phyloP scores from a whole-genome alignment of 2,329 filamentous ascomycete genomes.

The Sclerotiophoma versabilis region DNA sequence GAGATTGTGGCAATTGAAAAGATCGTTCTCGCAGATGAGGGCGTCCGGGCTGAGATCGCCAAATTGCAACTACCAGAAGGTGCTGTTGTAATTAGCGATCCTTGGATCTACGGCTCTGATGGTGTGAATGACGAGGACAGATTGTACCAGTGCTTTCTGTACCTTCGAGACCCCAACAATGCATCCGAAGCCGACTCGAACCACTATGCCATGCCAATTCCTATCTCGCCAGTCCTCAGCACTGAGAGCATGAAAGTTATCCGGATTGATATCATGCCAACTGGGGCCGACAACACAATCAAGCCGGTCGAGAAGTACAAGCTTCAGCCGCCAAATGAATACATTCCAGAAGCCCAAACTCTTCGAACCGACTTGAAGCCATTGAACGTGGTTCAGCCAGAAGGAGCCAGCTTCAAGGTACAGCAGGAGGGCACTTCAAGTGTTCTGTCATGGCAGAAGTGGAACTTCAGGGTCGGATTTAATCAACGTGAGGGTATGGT shows the following conservation, averaged over 20 bases:
- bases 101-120: constrained; percentile 73
- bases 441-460: constrained; percentile 71
- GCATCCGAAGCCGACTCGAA: constrained; percentile 68
- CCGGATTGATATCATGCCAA: constrained; percentile 73
- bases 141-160: constrained; percentile 70
- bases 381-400: constrained; percentile 68
- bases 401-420: constrained; percentile 68
- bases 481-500: constrained; percentile 74
- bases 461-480: constrained; percentile 73
- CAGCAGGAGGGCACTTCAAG: constrained; percentile 61
- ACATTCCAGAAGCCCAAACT: constrained; percentile 68
- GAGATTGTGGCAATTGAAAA: constrained; percentile 67
- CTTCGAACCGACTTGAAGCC: constrained; percentile 69
- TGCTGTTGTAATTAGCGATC: constrained; percentile 64
- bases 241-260: constrained; percentile 68
- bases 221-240: constrained; percentile 73
- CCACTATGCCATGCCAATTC: constrained; percentile 72
- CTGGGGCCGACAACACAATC: constrained; percentile 67
- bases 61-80: constrained; percentile 66
- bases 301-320: constrained; percentile 65
- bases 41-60: constrained; percentile 64
- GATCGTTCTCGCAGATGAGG: constrained; percentile 62
- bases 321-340: constrained; percentile 68
- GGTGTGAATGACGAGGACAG: constrained; percentile 57
- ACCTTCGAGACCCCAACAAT: constrained; percentile 69